These are phyloP conservation scores for Blastocystis hominis DNA, from an alignment of 352 stramenopile genomes.

Conservation along the genomic window DNA sequence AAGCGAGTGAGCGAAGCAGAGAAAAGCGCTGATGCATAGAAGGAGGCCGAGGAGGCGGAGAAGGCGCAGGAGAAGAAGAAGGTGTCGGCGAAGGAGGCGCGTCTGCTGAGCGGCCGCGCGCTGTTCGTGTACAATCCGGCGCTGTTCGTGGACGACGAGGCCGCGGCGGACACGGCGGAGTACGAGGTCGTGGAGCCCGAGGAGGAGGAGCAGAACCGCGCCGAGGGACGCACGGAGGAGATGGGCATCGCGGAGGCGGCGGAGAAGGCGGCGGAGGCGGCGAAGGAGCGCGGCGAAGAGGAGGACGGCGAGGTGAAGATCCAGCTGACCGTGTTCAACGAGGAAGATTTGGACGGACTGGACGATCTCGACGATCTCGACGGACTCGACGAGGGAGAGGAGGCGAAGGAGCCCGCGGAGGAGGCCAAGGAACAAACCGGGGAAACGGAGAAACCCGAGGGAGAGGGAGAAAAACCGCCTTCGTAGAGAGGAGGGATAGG, in stretches of 20 bases:
- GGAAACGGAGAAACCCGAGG: neutral
- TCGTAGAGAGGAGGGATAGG: neutral
- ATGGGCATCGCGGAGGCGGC: constrained; percentile 31
- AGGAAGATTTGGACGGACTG: constrained; percentile 44
- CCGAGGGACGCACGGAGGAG: neutral
- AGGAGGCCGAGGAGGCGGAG: constrained; percentile 62
- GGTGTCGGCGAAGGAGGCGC: constrained; percentile 72
- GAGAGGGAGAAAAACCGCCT: neutral
- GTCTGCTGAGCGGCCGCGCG: constrained; percentile 73
- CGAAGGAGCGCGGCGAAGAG: neutral
- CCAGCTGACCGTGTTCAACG: constrained; percentile 17
- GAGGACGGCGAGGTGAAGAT: constrained; percentile 49
- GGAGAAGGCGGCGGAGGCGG: constrained; percentile 10
- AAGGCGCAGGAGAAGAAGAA: constrained; percentile 67
- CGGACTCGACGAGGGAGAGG: neutral
- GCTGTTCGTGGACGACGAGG: constrained; percentile 78
- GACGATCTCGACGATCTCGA: neutral
- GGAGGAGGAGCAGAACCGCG: constrained; percentile 18
- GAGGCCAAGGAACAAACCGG: neutral
- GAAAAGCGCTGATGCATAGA: constrained; percentile 60
- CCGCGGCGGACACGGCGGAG: constrained; percentile 71
- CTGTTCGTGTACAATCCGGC: constrained; percentile 78
- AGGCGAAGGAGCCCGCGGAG: neutral
- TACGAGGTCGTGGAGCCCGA: constrained; percentile 69
- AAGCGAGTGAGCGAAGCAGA: constrained; percentile 65